A percentile compares a stretch with the other conserved stretches of the same genome.
These are phyloP conservation scores for Metroxylon sagu DNA, from an alignment of 176 grass and related monocot genomes.

Conservation along the genomic window DNA sequence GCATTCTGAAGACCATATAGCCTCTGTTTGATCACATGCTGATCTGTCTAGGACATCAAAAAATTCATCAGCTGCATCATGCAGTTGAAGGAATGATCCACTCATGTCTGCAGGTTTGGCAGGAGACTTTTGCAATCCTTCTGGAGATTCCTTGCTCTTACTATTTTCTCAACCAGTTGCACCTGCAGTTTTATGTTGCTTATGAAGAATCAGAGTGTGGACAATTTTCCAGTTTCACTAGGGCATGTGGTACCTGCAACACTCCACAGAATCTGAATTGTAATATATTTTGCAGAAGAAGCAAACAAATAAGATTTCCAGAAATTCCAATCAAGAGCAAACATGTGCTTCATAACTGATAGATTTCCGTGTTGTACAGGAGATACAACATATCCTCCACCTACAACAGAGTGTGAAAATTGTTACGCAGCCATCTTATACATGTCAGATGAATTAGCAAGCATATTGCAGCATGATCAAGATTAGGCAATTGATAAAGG, in stretches of 20 bases:
- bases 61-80: constrained; percentile 78
- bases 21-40: constrained; percentile 68
- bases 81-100: constrained; percentile 67
- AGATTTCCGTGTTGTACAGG: constrained; percentile 79
- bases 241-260: constrained; percentile 48
- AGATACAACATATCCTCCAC: constrained; percentile 93
- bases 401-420: constrained; percentile 26
- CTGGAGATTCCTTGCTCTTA: constrained; percentile 33
- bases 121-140: constrained; percentile 37
- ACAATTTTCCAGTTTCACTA: constrained; percentile 63
- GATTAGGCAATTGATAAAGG: no score
- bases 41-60: constrained; percentile 95
- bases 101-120: constrained; percentile 38
- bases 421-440: no score
- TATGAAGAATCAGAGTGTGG: constrained; percentile 60
- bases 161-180: constrained; percentile 24
- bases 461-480: no score
- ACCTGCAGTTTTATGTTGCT: constrained; percentile 65
- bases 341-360: constrained; percentile 95
- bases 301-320: constrained; percentile 83
- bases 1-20: constrained; percentile 52
- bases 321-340: constrained; percentile 99
- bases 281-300: constrained; percentile 69
- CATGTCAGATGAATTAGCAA: no score
- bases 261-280: constrained; percentile 73